A percentile compares a stretch with the other conserved stretches of the same genome.
phyloP scores from a whole-genome alignment of 345 rosid species.

The Camelina sativa region DNA sequence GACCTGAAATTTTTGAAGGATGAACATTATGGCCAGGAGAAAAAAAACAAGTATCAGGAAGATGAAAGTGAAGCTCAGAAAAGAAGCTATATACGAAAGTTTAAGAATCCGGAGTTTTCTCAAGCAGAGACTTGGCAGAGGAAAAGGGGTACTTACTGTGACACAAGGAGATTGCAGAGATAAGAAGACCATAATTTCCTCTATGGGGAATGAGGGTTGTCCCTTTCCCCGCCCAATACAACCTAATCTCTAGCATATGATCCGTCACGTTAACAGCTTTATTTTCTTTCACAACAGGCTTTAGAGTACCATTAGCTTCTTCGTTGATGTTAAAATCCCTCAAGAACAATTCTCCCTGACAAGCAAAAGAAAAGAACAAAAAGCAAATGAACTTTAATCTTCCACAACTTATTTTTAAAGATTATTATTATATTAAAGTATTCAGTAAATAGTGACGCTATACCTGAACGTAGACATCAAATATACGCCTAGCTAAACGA shows the following conservation, averaged over 20 bases:
- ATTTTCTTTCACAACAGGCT: constrained; percentile 16
- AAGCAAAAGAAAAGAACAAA: no score
- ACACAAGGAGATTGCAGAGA: constrained; percentile 65
- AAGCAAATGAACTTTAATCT: neutral
- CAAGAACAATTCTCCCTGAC: constrained; percentile 30
- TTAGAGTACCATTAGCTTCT: constrained; percentile 48
- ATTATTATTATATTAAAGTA: neutral
- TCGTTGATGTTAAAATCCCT: constrained; percentile 58
- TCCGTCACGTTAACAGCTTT: constrained; percentile 38
- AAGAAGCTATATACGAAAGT: neutral
- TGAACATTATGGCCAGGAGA: neutral
- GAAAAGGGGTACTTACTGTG: constrained; percentile 40
- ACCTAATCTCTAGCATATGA: constrained; percentile 53
- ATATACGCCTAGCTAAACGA: constrained; percentile 58
- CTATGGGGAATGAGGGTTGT: constrained; percentile 47
- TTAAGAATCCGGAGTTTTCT: neutral
- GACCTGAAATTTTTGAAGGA: constrained; percentile 19
- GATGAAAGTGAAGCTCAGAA: neutral
- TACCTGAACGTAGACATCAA: constrained; percentile 66
- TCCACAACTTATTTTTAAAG: neutral
- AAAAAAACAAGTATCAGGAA: neutral
- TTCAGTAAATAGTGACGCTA: neutral
- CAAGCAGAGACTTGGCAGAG: neutral
- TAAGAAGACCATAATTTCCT: constrained; percentile 64
- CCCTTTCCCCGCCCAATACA: constrained; percentile 65